Base-by-base conservation (phyloP, 768 basidiomycete species). In the Rhodotorula toruloides region DNA sequence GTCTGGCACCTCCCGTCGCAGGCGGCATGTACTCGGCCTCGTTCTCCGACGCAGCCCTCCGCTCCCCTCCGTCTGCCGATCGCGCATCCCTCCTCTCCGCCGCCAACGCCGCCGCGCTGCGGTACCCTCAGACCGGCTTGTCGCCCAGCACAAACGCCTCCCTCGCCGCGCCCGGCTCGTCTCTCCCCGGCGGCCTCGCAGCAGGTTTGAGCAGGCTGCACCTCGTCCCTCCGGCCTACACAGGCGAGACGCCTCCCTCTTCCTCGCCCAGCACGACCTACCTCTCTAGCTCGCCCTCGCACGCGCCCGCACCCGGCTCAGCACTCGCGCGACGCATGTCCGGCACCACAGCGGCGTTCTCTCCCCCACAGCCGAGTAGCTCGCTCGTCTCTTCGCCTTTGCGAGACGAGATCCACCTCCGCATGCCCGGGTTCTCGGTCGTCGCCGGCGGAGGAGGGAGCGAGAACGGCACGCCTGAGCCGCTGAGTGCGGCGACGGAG, bases 201-300 rank as follows among this genome's bases (percentile, higher is more conserved):
- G 90, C 90, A 0, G 92, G 91, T 1, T 86, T 91, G 75, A 91
- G 89, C 36, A 83, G 91, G 63, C 87, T 97, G 63, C 92, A 97
- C 72, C 87, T 91, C 2, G 79, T 82, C 34, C 82, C 83, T 0
- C 77, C 77, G 40, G 59, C 48, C 22, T 67, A 71, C 52, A 65
- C 64, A 46, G 68, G 68, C 27, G 68, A 70, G 56, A 70, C 68
- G 16, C 68, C 68, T 3, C 68, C 68, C 9, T 34, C 25, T 7
- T 22, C 6, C 9, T 1, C 37, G 6, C 25, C 29, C 29, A 49
- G 48, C 17, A 43, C 42, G 42, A 43, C 17, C 48, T 49, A 49
- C 29, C 14, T 27, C 31, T 27, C n/a, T 19, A 4, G n/a, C 25
- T n/a, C 37, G 53, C 31, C 27, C 31, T 32, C 34, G 22, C 36